Conservation (phyloP, 129 eudicot genomes). For the Oenanthe sinensis region DNA sequence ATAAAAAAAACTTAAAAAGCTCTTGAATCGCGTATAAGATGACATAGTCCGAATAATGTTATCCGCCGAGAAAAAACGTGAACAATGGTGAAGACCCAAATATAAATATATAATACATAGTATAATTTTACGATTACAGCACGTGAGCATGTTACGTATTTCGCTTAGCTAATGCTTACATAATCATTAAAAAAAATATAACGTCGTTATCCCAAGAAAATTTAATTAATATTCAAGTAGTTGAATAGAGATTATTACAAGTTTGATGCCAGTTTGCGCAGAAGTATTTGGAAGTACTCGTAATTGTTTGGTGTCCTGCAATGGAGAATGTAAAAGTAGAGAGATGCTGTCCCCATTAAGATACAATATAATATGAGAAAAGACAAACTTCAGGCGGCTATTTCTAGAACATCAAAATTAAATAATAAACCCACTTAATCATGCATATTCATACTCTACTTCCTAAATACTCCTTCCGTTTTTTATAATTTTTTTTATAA, state of each 20-base stretch:
- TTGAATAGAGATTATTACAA: too few species aligned
- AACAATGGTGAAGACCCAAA: too few species aligned
- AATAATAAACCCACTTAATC: background rate
- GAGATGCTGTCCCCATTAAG: background rate
- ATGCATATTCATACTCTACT: background rate
- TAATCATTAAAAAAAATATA: background rate
- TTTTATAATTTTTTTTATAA: too few species aligned
- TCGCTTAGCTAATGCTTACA: background rate
- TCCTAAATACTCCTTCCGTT: background rate
- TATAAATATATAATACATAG: too few species aligned
- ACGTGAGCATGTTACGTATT: background rate
- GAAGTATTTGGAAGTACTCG: background rate
- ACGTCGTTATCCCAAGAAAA: background rate
- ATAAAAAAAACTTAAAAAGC: too few species aligned
- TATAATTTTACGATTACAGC: background rate
- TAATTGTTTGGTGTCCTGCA: background rate
- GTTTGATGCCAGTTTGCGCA: background rate
- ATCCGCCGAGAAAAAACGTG: too few species aligned
- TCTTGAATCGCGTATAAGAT: too few species aligned
- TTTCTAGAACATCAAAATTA: background rate
- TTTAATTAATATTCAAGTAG: too few species aligned
- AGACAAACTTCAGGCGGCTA: conserved; percentile 1
- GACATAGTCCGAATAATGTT: too few species aligned
- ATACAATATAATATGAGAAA: background rate
- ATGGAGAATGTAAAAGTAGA: background rate